These are phyloP conservation scores for Fusarium pseudograminearum DNA, from an alignment of 2,329 filamentous ascomycete genomes.

Conservation along the genomic window DNA sequence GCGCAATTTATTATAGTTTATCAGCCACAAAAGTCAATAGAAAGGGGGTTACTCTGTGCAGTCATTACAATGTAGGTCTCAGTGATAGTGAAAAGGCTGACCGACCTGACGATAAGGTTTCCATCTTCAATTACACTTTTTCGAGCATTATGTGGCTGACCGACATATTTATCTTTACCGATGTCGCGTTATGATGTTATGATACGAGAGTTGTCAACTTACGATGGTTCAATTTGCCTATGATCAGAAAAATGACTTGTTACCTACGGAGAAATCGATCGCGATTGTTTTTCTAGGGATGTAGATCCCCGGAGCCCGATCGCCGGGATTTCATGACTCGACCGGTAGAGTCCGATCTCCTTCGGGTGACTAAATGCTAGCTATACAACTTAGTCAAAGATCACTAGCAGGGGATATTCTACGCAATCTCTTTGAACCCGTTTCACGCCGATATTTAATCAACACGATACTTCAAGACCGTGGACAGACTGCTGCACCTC, in stretches of 20 bases:
- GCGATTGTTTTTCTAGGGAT: not conserved
- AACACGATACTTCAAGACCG: fast-evolving
- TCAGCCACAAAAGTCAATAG: not conserved
- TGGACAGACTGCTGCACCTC: not conserved
- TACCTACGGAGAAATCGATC: not conserved
- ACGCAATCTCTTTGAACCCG: fast-evolving
- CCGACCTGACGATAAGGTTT: too few species aligned
- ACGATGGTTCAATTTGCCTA: fast-evolving
- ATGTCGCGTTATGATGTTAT: not conserved
- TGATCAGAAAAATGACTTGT: not conserved
- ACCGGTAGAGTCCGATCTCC: not conserved
- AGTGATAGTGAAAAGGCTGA: not conserved
- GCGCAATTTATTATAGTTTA: not conserved
- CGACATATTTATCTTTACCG: fast-evolving
- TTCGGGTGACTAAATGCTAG: not conserved
- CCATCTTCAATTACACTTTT: too few species aligned
- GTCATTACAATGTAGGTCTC: not conserved
- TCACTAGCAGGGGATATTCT: not conserved
- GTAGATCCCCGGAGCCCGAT: not conserved
- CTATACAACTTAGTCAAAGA: not conserved
- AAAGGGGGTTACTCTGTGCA: not conserved
- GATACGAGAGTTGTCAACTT: too few species aligned
- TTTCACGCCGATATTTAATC: not conserved
- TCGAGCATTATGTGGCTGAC: too few species aligned
- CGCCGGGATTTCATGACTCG: not conserved